Conservation (phyloP, 2,329 filamentous ascomycete genomes). For the Davidsoniella neocaledoniae region DNA sequence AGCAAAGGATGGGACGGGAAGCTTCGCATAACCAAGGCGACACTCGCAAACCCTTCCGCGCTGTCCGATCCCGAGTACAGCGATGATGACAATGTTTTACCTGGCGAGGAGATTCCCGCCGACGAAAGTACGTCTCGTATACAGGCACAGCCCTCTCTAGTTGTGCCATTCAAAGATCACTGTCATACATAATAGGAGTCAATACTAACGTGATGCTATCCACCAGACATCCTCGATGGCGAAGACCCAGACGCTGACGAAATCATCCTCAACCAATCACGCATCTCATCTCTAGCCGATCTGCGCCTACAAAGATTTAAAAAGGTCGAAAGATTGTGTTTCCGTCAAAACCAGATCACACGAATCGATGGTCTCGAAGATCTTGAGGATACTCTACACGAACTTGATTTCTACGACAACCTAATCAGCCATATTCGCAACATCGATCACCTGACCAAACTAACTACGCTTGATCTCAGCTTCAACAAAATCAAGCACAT, state of each 20-base stretch:
- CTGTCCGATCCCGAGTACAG: slow-evolving; percentile 76
- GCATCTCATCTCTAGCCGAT: slow-evolving; percentile 59
- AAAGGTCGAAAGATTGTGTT: slow-evolving; percentile 59
- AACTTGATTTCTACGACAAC: slow-evolving; percentile 95
- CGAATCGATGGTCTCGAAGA: slow-evolving; percentile 56
- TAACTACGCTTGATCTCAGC: slow-evolving; percentile 73
- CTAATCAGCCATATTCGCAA: slow-evolving; percentile 74
- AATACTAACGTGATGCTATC: slow-evolving; percentile 4
- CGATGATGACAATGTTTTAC: slow-evolving; percentile 48
- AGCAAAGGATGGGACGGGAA: slow-evolving; percentile 74
- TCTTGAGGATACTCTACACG: slow-evolving; percentile 51
- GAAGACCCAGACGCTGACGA: slow-evolving; percentile 50
- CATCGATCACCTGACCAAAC: slow-evolving; percentile 57
- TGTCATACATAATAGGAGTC: not conserved
- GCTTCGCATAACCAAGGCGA: slow-evolving; percentile 46
- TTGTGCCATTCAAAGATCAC: not conserved
- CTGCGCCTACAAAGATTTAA: slow-evolving; percentile 73
- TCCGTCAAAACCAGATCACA: slow-evolving; percentile 82
- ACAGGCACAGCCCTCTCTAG: not conserved
- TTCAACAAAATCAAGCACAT: slow-evolving; percentile 99
- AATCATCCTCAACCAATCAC: slow-evolving; percentile 79
- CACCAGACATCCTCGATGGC: slow-evolving; percentile 41
- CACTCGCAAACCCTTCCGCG: slow-evolving; percentile 62
- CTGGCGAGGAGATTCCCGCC: slow-evolving; percentile 58
- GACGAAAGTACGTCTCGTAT: slow-evolving; percentile 49